Evolutionary conservation across 2,329 filamentous ascomycete genomes (phyloP).

Genomic region (Apiospora phragmitis): DNA sequence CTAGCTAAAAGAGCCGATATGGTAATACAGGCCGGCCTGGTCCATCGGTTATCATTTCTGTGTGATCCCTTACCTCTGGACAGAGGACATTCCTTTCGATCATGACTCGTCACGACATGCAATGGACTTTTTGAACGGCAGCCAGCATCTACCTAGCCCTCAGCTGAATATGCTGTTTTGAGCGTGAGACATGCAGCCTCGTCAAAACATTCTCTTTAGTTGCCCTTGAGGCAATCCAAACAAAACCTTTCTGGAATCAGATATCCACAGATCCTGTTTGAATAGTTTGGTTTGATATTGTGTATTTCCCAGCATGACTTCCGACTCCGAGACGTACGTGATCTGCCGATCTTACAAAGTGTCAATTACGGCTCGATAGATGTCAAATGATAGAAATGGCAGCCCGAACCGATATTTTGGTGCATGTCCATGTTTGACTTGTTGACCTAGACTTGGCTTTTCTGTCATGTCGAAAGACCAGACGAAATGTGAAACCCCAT

Average conservation of each 20-base stretch:
- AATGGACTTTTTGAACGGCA: too few relatives aligned
- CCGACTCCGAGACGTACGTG: neutral
- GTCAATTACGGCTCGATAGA: neutral
- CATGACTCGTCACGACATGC: neutral
- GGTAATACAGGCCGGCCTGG: neutral
- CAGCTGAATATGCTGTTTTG: neutral
- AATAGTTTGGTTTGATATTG: neutral
- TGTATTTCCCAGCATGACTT: neutral
- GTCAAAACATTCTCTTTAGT: neutral
- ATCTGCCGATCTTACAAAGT: neutral
- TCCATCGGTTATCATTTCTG: neutral
- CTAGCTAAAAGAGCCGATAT: neutral
- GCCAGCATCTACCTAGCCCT: neutral
- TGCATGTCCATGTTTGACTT: neutral
- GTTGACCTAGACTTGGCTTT: neutral
- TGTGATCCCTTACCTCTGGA: neutral
- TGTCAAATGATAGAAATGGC: neutral
- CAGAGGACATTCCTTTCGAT: neutral
- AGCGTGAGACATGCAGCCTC: neutral
- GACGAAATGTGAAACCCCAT: neutral
- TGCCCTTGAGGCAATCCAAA: neutral
- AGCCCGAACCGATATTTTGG: neutral
- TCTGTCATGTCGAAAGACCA: neutral
- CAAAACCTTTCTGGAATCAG: neutral
- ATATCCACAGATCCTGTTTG: neutral